Conservation (phyloP, 345 rosid species). For the Brassica nigra region DNA sequence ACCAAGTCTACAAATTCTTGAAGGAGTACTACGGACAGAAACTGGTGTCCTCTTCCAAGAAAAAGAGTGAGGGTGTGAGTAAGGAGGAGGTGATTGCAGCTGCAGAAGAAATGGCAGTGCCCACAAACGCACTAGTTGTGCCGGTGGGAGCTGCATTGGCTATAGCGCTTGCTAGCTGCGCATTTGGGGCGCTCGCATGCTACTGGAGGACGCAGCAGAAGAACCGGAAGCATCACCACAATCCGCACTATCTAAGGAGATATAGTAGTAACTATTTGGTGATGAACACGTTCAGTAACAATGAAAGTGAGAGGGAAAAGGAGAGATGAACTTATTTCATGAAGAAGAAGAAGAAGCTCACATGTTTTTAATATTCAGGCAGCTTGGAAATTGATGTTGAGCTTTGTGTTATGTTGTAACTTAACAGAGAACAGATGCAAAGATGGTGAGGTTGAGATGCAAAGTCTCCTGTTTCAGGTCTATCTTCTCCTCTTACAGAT, state of each 20-base stretch:
- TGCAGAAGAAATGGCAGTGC: constrained; percentile 58
- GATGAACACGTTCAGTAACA: constrained; percentile 43
- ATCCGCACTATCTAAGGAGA: constrained; percentile 83
- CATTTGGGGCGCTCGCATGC: constrained; percentile 93
- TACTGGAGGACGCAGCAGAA: constrained; percentile 97
- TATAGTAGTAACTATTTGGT: constrained; percentile 55
- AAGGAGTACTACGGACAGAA: constrained; percentile 63
- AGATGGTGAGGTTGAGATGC: constrained; percentile 39
- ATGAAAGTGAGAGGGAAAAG: constrained; percentile 42
- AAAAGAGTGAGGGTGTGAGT: constrained; percentile 45
- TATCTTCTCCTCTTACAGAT: constrained; percentile 30
- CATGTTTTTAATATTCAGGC: constrained; percentile 18
- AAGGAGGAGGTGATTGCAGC: constrained; percentile 48
- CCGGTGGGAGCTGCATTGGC: constrained; percentile 98
- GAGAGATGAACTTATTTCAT: constrained; percentile 32
- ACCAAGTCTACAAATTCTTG: constrained; percentile 80
- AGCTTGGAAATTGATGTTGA: constrained; percentile 25
- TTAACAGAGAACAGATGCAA: constrained; percentile 35
- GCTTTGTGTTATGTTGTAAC: constrained; percentile 28
- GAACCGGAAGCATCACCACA: constrained; percentile 90
- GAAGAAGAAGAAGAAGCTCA: constrained; percentile 27
- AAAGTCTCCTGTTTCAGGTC: constrained; percentile 30
- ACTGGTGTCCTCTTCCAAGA: constrained; percentile 68
- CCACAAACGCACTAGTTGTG: constrained; percentile 79
- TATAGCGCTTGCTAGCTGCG: constrained; percentile 94